Conservation (phyloP, 306 rosid species). For the Sphenostylis stenocarpa region DNA sequence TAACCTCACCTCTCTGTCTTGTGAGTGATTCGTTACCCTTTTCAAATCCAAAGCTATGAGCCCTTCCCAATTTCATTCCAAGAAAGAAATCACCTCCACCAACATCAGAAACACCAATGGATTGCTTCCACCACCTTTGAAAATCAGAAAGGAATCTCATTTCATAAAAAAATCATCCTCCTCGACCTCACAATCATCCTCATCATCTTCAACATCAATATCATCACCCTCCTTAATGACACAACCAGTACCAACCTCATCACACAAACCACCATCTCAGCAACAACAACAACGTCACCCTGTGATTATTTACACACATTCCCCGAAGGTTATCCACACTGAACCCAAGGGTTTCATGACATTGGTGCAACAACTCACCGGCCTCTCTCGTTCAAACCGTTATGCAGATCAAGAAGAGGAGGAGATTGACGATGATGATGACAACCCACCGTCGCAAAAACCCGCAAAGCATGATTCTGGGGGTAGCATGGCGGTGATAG, state of each 20-base stretch:
- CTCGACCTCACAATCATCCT: not conserved
- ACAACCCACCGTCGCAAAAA: not conserved
- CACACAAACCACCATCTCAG: constrained; percentile 47
- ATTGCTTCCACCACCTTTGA: constrained; percentile 57
- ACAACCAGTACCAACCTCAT: not conserved
- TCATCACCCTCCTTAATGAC: constrained; percentile 17
- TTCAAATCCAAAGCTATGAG: constrained; percentile 43
- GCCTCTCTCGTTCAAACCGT: constrained; percentile 50
- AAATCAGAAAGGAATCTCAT: constrained; percentile 67
- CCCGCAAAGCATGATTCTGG: not conserved
- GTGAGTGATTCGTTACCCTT: constrained; percentile 7
- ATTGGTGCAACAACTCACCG: constrained; percentile 78
- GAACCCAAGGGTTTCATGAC: constrained; percentile 71
- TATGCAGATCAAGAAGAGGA: constrained; percentile 37
- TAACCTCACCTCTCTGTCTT: not conserved
- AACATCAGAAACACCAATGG: constrained; percentile 2
- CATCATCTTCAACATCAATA: constrained; percentile 19
- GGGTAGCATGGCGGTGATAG: not conserved
- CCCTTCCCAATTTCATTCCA: constrained; percentile 44
- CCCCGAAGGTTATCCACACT: constrained; percentile 75
- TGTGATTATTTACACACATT: constrained; percentile 80
- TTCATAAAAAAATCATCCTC: constrained; percentile 47
- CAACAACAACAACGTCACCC: constrained; percentile 52
- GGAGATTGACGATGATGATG: constrained; percentile 5
- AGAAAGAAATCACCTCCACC: constrained; percentile 30